Evolutionary conservation across 148 eudicot species (phyloP).

Genomic region (Drosera capensis): DNA sequence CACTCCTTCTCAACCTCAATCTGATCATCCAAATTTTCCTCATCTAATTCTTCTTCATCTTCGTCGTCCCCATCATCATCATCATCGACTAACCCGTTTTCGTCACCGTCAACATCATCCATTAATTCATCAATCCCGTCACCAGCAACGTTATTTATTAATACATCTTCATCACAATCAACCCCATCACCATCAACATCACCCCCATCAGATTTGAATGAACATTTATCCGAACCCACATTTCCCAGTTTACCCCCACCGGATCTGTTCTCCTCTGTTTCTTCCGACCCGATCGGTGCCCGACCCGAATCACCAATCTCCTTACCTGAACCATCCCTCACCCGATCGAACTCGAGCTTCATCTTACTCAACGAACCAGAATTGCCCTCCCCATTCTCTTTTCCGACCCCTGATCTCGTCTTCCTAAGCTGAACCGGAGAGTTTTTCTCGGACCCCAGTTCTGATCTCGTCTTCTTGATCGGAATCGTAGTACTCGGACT

Average conservation of each 20-base stretch:
- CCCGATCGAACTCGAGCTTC: slow-evolving; percentile 2
- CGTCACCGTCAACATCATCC: slow-evolving; percentile 9
- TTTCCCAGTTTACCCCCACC: slow-evolving; percentile 10
- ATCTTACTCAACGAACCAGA: slow-evolving; percentile 6
- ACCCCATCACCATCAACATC: slow-evolving; percentile 5
- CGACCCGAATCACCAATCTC: slow-evolving; percentile 5
- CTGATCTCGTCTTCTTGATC: slow-evolving; percentile 20
- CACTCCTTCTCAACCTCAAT: slow-evolving; percentile 11
- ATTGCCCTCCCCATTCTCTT: slow-evolving; percentile 6
- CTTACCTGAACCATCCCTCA: slow-evolving; percentile 1
- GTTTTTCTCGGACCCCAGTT: slow-evolving; percentile 7
- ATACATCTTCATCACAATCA: slow-evolving; percentile 7
- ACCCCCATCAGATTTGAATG: slow-evolving; percentile 4
- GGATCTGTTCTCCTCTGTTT: slow-evolving; percentile 9
- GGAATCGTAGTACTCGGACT: slow-evolving; percentile 22
- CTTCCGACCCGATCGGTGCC: slow-evolving; percentile 2
- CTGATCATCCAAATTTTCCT: slow-evolving; percentile 9
- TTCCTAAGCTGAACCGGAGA: slow-evolving; percentile 11
- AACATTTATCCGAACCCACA: slow-evolving; percentile 15
- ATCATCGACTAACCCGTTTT: slow-evolving; percentile 2
- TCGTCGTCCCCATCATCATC: slow-evolving; percentile 15
- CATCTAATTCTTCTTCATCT: slow-evolving; percentile 13
- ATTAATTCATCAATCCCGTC: too few relatives aligned
- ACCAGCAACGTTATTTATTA: slow-evolving; percentile 3
- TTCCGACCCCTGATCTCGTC: slow-evolving; percentile 12